These are phyloP conservation scores for Grigorovia transvaalensis DNA, from an alignment of 805 yeast species.

Conservation along the genomic window DNA sequence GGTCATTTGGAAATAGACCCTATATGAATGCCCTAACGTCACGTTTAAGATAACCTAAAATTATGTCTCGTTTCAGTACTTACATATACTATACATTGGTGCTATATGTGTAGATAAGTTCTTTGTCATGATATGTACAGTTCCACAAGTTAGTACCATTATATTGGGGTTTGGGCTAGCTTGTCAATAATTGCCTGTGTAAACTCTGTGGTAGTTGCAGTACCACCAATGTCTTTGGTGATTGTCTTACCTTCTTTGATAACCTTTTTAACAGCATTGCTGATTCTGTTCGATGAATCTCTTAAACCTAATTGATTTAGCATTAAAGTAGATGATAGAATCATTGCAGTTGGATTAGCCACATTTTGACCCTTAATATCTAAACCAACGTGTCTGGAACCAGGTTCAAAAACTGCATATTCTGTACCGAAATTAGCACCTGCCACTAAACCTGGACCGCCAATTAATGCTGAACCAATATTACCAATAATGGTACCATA, in stretches of 20 bases:
- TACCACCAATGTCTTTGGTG: constrained; percentile 89
- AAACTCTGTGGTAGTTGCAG: constrained; percentile 82
- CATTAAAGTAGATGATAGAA: constrained; percentile 81
- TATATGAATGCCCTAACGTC: too few species aligned
- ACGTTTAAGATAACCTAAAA: not conserved
- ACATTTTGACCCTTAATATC: constrained; percentile 90
- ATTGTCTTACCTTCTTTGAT: constrained; percentile 77
- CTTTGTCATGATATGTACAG: not conserved
- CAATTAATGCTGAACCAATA: constrained; percentile 90
- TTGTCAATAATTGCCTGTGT: constrained; percentile 80
- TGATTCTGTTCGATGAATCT: constrained; percentile 72
- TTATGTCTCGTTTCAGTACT: not conserved
- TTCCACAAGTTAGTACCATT: not conserved
- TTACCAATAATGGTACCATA: constrained; percentile 96
- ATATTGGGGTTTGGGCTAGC: constrained; percentile 27
- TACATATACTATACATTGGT: not conserved
- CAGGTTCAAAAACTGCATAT: constrained; percentile 97
- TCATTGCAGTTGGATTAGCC: constrained; percentile 98
- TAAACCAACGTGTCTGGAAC: constrained; percentile 98
- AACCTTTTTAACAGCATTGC: constrained; percentile 82
- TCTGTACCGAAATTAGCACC: constrained; percentile 98
- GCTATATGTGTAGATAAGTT: too few species aligned
- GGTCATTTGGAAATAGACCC: not conserved
- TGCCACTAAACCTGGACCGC: constrained; percentile 98
- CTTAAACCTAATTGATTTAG: constrained; percentile 92